phyloP scores from a whole-genome alignment of 108 stramenopile species.

The Nitzschia inconspicua region DNA sequence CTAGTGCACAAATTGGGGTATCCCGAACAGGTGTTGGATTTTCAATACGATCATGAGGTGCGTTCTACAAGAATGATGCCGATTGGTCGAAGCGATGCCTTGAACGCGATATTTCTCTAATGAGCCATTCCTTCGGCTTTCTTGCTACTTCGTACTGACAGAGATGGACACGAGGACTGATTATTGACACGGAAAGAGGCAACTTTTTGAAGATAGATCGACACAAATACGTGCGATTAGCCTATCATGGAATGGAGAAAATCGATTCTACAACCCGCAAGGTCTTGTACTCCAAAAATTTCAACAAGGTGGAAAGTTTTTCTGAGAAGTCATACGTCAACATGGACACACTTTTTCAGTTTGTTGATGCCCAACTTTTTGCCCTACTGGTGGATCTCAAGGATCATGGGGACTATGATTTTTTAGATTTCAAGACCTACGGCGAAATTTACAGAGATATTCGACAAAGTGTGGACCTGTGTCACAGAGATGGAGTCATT shows the following conservation, averaged over 20 bases:
- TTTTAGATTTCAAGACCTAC: conserved; percentile 86
- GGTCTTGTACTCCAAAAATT: conserved; percentile 63
- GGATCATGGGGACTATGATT: conserved; percentile 71
- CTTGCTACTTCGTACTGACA: conserved; percentile 2
- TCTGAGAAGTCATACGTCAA: conserved; percentile 86
- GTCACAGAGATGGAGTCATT: conserved; percentile 96
- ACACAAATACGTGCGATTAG: conserved; percentile 94
- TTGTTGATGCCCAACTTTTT: conserved; percentile 84
- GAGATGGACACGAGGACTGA: conserved; percentile 82
- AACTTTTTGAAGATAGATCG: conserved; percentile 95
- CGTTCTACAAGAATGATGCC: not conserved
- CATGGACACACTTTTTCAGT: conserved; percentile 93
- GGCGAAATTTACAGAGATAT: conserved; percentile 86
- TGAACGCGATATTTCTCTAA: not conserved
- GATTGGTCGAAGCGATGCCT: not conserved
- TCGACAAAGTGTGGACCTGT: conserved; percentile 89
- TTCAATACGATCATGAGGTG: conserved; percentile 79
- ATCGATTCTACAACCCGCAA: conserved; percentile 75
- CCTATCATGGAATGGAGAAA: conserved; percentile 83
- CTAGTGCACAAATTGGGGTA: conserved; percentile 82
- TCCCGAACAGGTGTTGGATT: conserved; percentile 78
- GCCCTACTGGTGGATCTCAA: conserved; percentile 85
- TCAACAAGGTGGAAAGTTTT: conserved; percentile 85
- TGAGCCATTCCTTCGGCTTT: not conserved
- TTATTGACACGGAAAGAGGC: conserved; percentile 93